Evolutionary conservation across 495 filamentous ascomycete species (phyloP), one percentile per base, ranked within the genome.

Genomic region (Lindgomyces ingoldianus): DNA sequence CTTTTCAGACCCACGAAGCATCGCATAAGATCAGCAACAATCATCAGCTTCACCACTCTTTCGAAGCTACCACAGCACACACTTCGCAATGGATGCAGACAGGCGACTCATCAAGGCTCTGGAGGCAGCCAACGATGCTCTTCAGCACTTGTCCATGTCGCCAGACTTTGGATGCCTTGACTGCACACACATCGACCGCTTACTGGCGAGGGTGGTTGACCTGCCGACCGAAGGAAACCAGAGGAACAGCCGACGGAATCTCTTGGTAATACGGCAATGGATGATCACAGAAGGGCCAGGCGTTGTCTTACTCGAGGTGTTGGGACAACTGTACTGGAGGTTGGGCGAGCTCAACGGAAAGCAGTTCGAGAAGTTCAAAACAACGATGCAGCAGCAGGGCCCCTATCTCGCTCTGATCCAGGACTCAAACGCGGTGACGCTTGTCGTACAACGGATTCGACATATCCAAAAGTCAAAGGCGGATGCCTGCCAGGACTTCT

Each of bases 321-420:
- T 67, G 12, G 64, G 64, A 41, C 64, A 67, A 46, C 58, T 67
- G 16, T 67, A 61, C 42, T 67, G 64, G 64, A 25, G 64, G 25
- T 47, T 67, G 24, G 64, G 64, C 25, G 64, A 67, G 19, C 64
- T 67, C 44, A 67, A 67, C 41, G 64, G 56, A 3, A 67, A 61
- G 52, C 64, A 67, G 44, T 67, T 67, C 50, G 64, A 67, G 33
- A 61, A 57, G 46, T 67, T 67, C 64, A 67, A 67, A 52, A 25
- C 29, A 22, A 18, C 51, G 44, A 22, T 67, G 19, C 57, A 61
- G 45, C 41, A 25, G 16, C 57, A 67, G 33, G 27, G 48, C 21
- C 18, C 57, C 14, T 67, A 67, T 36, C 50, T 56, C 10, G 33
- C 64, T 26, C 57, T 67, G 19, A 61, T 67, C 41, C 50, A 56